These are phyloP conservation scores for Kuraishia piskuri DNA, from an alignment of 805 yeast genomes.

Conservation along the genomic window DNA sequence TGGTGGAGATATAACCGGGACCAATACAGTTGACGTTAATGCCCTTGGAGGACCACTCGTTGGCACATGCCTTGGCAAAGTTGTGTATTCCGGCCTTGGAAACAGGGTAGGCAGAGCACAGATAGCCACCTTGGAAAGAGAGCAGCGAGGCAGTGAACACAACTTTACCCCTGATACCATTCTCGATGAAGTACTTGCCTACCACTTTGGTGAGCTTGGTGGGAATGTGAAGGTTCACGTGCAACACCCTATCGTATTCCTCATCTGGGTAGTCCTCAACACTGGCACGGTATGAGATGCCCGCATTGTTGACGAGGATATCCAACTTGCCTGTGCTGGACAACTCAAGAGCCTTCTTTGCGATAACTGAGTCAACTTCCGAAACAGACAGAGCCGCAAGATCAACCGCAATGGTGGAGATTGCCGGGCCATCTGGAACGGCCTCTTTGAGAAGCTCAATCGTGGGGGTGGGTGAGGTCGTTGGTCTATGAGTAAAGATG, in stretches of 20 bases:
- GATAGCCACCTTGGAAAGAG: slow-evolving; percentile 31
- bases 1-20: slow-evolving; percentile 41
- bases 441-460: slow-evolving; percentile 16
- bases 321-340: slow-evolving; percentile 22
- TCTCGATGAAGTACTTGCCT: slow-evolving; percentile 27
- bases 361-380: slow-evolving; percentile 20
- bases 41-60: slow-evolving; percentile 36
- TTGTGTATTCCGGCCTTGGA: slow-evolving; percentile 32
- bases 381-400: slow-evolving; percentile 18
- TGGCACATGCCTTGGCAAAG: slow-evolving; percentile 28
- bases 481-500: slow-evolving; percentile 30
- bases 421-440: slow-evolving; percentile 18
- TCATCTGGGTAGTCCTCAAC: slow-evolving; percentile 28
- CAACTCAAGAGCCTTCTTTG: slow-evolving; percentile 19
- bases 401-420: slow-evolving; percentile 18
- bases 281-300: slow-evolving; percentile 22
- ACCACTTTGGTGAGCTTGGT: slow-evolving; percentile 26
- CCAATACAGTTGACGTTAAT: slow-evolving; percentile 40
- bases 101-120: slow-evolving; percentile 30
- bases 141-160: slow-evolving; percentile 32
- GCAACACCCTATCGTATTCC: slow-evolving; percentile 28
- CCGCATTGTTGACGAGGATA: slow-evolving; percentile 26
- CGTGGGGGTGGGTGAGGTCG: slow-evolving; percentile 19
- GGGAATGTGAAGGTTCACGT: slow-evolving; percentile 32
- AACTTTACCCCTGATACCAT: slow-evolving; percentile 27